These are phyloP conservation scores for Poterioochromonas sp. DNA, from an alignment of 352 stramenopile species.

Conservation along the genomic window DNA sequence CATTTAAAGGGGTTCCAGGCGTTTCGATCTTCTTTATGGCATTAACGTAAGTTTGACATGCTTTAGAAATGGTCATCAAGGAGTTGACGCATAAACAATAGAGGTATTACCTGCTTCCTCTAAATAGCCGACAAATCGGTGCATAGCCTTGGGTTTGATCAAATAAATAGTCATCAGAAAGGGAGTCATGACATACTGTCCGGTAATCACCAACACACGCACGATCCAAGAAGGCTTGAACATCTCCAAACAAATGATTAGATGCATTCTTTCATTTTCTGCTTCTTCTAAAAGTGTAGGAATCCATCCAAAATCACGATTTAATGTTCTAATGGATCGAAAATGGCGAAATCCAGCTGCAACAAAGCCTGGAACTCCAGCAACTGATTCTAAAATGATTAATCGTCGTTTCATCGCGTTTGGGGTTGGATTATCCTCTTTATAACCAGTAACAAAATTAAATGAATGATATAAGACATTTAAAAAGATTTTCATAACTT, in stretches of 20 bases:
- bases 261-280: conserved; percentile 83
- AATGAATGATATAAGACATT: conserved; percentile 37
- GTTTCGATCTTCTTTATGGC: conserved; percentile 30
- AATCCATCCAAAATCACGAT: conserved; percentile 73
- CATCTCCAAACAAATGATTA: conserved; percentile 74
- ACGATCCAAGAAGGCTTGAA: conserved; percentile 54
- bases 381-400: conserved; percentile 60
- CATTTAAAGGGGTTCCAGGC: conserved; percentile 35
- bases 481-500: conserved; percentile 36
- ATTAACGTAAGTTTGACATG: conserved; percentile 40
- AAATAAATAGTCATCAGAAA: conserved; percentile 55
- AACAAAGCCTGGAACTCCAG: conserved; percentile 61
- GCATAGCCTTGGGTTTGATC: conserved; percentile 69
- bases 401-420: conserved; percentile 44
- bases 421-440: conserved; percentile 3
- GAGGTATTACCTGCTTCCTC: conserved; percentile 58
- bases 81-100: conserved; percentile 37
- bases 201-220: conserved; percentile 52
- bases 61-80: conserved; percentile 20
- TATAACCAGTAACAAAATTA: conserved; percentile 41
- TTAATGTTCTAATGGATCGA: conserved; percentile 55
- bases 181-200: conserved; percentile 50
- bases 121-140: conserved; percentile 81
- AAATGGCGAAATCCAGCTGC: conserved; percentile 57
- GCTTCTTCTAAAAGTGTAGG: conserved; percentile 73